phyloP scores from a whole-genome alignment of 108 stramenopile species.

The Fragilaria radians region DNA sequence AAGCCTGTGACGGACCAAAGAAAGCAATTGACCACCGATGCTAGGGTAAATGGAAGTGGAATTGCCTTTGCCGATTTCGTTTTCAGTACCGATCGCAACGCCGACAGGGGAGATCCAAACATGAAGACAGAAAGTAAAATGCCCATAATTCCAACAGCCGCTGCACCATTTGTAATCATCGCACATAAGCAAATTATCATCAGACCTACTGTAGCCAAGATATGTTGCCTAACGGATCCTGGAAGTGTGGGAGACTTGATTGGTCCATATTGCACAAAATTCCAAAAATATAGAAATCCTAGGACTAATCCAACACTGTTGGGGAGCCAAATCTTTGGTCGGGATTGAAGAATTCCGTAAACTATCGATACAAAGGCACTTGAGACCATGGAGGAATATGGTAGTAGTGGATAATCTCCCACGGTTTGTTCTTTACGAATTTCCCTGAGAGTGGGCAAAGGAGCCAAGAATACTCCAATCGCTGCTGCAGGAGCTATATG shows the following conservation, averaged over 20 bases:
- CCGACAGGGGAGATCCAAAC: constrained; percentile 63
- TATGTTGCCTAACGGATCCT: constrained; percentile 30
- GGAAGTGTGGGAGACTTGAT: constrained; percentile 42
- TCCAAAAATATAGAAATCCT: too few species aligned
- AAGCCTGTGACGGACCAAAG: constrained; percentile 58
- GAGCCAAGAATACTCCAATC: too few species aligned
- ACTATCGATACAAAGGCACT: constrained; percentile 34
- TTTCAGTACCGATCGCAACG: constrained; percentile 48
- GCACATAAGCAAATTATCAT: too few species aligned
- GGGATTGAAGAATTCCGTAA: constrained; percentile 45
- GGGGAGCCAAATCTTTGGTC: constrained; percentile 37
- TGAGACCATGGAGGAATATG: constrained; percentile 64
- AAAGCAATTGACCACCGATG: constrained; percentile 59
- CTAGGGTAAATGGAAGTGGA: too few species aligned
- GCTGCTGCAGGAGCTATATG: too few species aligned
- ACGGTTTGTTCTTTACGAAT: constrained; percentile 39
- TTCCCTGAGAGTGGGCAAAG: constrained; percentile 55
- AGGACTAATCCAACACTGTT: constrained; percentile 47
- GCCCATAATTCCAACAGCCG: too few species aligned
- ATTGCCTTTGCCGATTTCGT: constrained; percentile 66
- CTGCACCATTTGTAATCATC: too few species aligned
- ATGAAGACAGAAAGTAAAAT: constrained; percentile 51
- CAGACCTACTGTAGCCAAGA: too few species aligned
- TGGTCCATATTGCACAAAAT: too few species aligned
- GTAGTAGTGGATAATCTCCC: constrained; percentile 57